Evolutionary conservation across 202 grass and related monocot genomes (phyloP).

Genomic region (Bolboschoenoplectus hybrid): DNA sequence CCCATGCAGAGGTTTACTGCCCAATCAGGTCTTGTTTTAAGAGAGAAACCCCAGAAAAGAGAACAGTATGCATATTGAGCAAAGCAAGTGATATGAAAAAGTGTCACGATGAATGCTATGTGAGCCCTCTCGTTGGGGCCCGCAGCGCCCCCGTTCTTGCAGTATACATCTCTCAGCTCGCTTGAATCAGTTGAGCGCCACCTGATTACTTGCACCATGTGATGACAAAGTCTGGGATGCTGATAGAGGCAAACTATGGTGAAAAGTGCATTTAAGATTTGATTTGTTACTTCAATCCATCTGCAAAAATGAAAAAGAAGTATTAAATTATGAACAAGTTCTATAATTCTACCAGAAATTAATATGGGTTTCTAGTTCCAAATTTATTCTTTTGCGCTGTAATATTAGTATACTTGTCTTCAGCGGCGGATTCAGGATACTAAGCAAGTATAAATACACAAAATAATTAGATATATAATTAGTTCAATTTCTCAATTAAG

Average conservation of each 20-base stretch:
- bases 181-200: slow-evolving; percentile 45
- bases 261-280: slow-evolving; percentile 74
- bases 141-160: slow-evolving; percentile 43
- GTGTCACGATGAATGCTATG: slow-evolving; percentile 44
- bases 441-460: too few species aligned
- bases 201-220: slow-evolving; percentile 49
- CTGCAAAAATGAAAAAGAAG: background rate
- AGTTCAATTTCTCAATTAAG: too few species aligned
- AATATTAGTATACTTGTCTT: background rate
- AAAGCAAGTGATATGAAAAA: slow-evolving; percentile 65
- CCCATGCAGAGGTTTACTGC: slow-evolving; percentile 59
- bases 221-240: slow-evolving; percentile 62
- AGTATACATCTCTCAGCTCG: slow-evolving; percentile 49
- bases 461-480: too few species aligned
- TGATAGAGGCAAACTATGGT: slow-evolving; percentile 80
- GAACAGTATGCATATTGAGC: slow-evolving; percentile 64
- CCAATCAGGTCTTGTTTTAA: slow-evolving; percentile 44
- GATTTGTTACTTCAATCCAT: slow-evolving; percentile 68
- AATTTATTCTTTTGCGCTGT: background rate
- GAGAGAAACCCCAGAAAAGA: slow-evolving; percentile 61
- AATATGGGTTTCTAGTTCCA: background rate
- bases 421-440: too few species aligned
- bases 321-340: background rate
- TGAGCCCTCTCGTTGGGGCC: slow-evolving; percentile 46
- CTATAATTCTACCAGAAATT: slow-evolving; percentile 4